Conservation (phyloP, 2,329 filamentous ascomycete species). For the Pleomassaria siparia region DNA sequence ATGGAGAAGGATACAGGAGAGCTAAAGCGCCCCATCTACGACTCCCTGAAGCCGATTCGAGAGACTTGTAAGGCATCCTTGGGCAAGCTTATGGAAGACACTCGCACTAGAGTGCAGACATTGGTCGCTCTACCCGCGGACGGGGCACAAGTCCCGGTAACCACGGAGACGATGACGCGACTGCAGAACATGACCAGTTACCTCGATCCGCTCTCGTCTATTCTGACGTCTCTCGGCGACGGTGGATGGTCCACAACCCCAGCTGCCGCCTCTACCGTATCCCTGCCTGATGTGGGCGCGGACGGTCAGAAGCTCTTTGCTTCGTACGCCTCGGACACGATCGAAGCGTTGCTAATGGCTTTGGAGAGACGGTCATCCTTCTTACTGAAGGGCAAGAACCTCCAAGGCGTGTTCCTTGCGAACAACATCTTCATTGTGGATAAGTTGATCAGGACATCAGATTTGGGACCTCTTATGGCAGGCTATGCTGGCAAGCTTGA, state of each 20-base stretch:
- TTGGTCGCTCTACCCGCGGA: slow-evolving; percentile 74
- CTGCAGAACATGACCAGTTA: slow-evolving; percentile 87
- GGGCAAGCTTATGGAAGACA: slow-evolving; percentile 80
- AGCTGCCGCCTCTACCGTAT: slow-evolving; percentile 61
- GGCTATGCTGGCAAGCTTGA: slow-evolving; percentile 70
- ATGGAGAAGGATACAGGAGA: slow-evolving; percentile 83
- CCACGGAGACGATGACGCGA: slow-evolving; percentile 81
- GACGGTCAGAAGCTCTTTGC: slow-evolving; percentile 87
- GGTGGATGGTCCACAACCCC: slow-evolving; percentile 72
- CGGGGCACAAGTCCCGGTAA: slow-evolving; percentile 74
- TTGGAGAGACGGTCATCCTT: slow-evolving; percentile 73
- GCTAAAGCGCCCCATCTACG: slow-evolving; percentile 78
- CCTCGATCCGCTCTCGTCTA: slow-evolving; percentile 79
- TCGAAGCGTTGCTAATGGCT: slow-evolving; percentile 75
- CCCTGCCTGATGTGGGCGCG: slow-evolving; percentile 77
- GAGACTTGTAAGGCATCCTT: slow-evolving; percentile 90
- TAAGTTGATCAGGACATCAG: slow-evolving; percentile 78
- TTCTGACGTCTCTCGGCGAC: slow-evolving; percentile 89
- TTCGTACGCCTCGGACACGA: slow-evolving; percentile 85
- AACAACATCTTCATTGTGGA: slow-evolving; percentile 86
- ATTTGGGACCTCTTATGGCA: slow-evolving; percentile 70
- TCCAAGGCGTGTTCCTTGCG: slow-evolving; percentile 85
- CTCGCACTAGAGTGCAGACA: slow-evolving; percentile 66
- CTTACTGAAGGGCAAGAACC: slow-evolving; percentile 71
- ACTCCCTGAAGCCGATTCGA: slow-evolving; percentile 83